phyloP scores from a whole-genome alignment of 495 filamentous ascomycete species.

The Xylaria nigripes region DNA sequence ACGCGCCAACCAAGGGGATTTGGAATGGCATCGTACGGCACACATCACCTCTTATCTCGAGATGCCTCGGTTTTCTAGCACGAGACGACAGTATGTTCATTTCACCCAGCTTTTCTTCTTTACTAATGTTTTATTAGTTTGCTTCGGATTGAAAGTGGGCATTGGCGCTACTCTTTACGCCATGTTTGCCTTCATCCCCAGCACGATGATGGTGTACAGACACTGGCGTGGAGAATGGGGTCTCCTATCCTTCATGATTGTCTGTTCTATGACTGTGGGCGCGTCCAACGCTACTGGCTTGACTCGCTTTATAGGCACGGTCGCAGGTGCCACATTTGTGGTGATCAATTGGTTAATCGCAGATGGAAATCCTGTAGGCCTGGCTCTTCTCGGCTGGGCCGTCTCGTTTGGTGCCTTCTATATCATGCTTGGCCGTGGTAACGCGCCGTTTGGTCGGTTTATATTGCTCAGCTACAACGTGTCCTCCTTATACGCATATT shows the following conservation, averaged over 20 bases:
- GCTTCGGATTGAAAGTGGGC: conserved; percentile 87
- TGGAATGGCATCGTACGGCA: conserved; percentile 28
- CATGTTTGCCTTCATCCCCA: conserved; percentile 71
- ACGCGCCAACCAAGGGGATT: conserved; percentile 21
- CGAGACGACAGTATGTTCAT: conserved; percentile 43
- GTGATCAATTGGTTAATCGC: conserved; percentile 69
- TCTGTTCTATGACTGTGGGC: conserved; percentile 95
- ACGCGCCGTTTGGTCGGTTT: conserved; percentile 87
- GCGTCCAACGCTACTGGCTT: conserved; percentile 86
- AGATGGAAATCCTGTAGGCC: conserved; percentile 58
- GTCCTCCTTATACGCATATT: conserved; percentile 92
- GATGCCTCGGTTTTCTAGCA: conserved; percentile 33
- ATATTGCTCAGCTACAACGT: conserved; percentile 94
- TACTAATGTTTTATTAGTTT: conserved; percentile 33
- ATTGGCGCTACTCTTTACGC: conserved; percentile 81
- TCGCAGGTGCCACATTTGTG: conserved; percentile 69
- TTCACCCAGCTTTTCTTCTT: not conserved
- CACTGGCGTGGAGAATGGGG: conserved; percentile 98
- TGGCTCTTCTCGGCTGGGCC: conserved; percentile 71
- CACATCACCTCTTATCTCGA: conserved; percentile 32
- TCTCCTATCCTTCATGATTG: conserved; percentile 92
- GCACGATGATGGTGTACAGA: conserved; percentile 68
- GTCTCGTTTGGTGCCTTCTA: conserved; percentile 79
- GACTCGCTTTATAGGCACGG: conserved; percentile 80
- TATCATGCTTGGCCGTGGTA: conserved; percentile 73